These are phyloP conservation scores for Ochromonas danica DNA, from an alignment of 108 stramenopile species.

Conservation along the genomic window DNA sequence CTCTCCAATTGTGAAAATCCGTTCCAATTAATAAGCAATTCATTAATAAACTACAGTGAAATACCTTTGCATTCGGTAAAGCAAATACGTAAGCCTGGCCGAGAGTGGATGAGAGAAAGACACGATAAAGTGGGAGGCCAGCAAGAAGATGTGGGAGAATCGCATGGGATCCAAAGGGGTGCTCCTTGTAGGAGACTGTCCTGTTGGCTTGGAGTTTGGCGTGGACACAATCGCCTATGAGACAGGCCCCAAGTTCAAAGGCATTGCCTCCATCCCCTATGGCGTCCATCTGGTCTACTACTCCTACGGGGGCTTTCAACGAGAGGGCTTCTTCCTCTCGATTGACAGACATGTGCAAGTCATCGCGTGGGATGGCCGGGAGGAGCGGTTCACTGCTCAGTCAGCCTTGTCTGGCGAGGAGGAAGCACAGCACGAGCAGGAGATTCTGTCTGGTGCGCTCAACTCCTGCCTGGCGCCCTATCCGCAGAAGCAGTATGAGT, in stretches of 20 bases:
- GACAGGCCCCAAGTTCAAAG: conserved; percentile 29
- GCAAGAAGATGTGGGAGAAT: too few relatives aligned
- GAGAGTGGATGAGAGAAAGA: too few relatives aligned
- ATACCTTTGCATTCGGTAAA: too few relatives aligned
- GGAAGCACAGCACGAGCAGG: background rate
- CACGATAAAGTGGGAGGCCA: too few relatives aligned
- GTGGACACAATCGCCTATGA: conserved; percentile 5
- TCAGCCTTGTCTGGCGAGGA: background rate
- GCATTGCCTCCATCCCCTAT: background rate
- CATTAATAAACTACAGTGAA: too few relatives aligned
- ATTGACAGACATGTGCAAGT: background rate
- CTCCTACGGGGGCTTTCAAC: background rate
- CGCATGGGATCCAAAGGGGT: too few relatives aligned
- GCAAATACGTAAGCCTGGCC: too few relatives aligned
- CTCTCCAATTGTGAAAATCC: too few relatives aligned
- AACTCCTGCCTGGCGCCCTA: conserved; percentile 21
- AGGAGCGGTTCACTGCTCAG: background rate
- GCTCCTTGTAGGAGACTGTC: background rate
- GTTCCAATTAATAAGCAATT: too few relatives aligned
- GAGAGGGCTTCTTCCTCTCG: conserved; percentile 20
- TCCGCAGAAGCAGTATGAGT: background rate
- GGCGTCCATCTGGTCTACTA: conserved; percentile 32
- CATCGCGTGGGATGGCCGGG: background rate
- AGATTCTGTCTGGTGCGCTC: conserved; percentile 9
- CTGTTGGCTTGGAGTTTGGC: conserved; percentile 22